Evolutionary conservation across 2,329 filamentous ascomycete genomes (phyloP), one percentile per base, ranked within the genome.

Genomic region (Trichothecium sympodiale): DNA sequence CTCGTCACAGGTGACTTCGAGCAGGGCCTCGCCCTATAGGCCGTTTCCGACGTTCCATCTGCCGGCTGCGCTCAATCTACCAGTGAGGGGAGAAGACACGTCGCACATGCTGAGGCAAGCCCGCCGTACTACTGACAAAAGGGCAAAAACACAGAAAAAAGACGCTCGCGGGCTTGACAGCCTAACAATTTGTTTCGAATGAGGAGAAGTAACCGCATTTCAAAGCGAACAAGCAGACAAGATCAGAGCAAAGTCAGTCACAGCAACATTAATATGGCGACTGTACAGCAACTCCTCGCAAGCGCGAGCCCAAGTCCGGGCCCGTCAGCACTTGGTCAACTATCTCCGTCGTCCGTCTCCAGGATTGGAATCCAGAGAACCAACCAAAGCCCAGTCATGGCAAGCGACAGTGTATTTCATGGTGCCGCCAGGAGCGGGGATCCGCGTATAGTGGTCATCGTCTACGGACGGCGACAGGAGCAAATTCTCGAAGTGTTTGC

Each of bases 401-500:
- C 53, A 17, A 57, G 55, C 29, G 57, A 59, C n/a, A 52, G 56
- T 34, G 60, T 56, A 17, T 60, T 67, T 38, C 17, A 26, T 23
- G 66, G 62, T 34, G 62, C 62, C 4, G 60, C 70, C 7, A 60
- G 64, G 40, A 58, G 54, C 27, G 75, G 74, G 17, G 74, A 79
- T 46, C 63, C 63, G 8, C 65, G 75, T 37, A 75, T 71, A 33
- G 72, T 75, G 18, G 70, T 77, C 25, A 75, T 91, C 40, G 58
- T 89, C 14, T 85, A 80, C 54, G 77, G 80, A 9, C 65, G 65
- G 16, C 79, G 74, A 14, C 82, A 89, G 53, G 80, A 88, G 40
- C 69, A 71, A 29, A 83, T 91, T 43, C 76, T 88, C 18, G 73
- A 74, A 16, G 63, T 83, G 25, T 82, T 88, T 46, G 83, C 84